phyloP scores from a whole-genome alignment of 306 rosid genomes.

The Quercus engelmannii region DNA sequence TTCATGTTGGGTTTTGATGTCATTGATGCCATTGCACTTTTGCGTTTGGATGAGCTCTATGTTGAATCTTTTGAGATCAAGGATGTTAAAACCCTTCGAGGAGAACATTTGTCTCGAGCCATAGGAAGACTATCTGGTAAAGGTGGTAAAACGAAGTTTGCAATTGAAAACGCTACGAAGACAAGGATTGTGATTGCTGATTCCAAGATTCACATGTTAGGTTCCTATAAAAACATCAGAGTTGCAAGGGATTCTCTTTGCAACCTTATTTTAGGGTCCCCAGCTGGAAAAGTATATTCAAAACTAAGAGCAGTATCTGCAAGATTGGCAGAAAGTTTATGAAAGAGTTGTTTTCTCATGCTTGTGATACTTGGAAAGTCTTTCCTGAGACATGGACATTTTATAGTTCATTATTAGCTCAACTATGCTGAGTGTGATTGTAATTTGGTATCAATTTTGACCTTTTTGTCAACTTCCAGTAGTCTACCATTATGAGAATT shows the following conservation, averaged over 20 bases:
- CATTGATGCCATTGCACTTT: conserved; percentile 73
- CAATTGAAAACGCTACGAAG: conserved; percentile 82
- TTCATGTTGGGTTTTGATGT: conserved; percentile 87
- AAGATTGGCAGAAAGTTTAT: conserved; percentile 81
- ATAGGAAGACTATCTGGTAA: conserved; percentile 84
- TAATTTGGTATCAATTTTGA: neutral
- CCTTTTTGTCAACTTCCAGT: too few relatives aligned
- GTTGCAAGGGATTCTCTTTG: conserved; percentile 84
- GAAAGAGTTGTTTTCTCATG: conserved; percentile 12
- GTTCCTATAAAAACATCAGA: conserved; percentile 77
- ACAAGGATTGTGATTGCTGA: conserved; percentile 85
- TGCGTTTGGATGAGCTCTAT: conserved; percentile 85
- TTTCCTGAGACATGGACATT: neutral
- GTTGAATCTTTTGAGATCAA: conserved; percentile 88
- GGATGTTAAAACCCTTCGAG: conserved; percentile 78
- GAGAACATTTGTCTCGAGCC: conserved; percentile 89
- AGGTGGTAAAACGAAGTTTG: conserved; percentile 85
- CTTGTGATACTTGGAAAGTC: neutral
- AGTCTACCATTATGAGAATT: neutral
- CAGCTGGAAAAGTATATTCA: conserved; percentile 82
- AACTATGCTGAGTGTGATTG: neutral
- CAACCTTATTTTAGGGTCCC: conserved; percentile 82
- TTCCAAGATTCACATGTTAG: conserved; percentile 82
- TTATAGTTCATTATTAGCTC: neutral
- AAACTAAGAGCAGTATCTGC: conserved; percentile 74